Base-by-base conservation (phyloP, 2,329 filamentous ascomycete genomes). In the Colletotrichum caudatum region DNA sequence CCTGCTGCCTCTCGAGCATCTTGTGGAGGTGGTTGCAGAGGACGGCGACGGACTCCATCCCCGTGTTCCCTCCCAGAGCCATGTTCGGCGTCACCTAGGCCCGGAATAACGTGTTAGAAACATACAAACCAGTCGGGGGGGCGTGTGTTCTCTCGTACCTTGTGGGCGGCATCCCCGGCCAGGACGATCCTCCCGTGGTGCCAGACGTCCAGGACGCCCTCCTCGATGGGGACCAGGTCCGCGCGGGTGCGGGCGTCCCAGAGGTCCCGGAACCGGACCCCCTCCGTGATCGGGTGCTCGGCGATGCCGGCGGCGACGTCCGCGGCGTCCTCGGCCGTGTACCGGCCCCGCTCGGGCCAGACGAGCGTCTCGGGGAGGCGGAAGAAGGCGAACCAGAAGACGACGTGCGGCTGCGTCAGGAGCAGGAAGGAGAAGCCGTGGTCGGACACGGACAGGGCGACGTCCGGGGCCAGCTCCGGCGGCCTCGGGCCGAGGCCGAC, bases 301-400 rank as follows among this genome's bases (percentile, higher is more conserved):
- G 56, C 9, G 12, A 59, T 7, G 5, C 5, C 16, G 5, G 9
- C 23, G 9, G 39, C 39, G 9, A 39, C 8, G 2, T 59, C 56
- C 33, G 8, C 33, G 33, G 56, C 56, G 20, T 59, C 80, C 12
- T 79, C 74, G 0, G 78, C 75, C 18, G 77, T 78, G 75, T 79
- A 80, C 20, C 75, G 74, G 1, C 77, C 78, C 7, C 78, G 76
- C 12, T 76, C 75, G 0, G 74, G 61, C 1, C 75, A 76, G 50
- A 56, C 75, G 18, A 37, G 16, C 23, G 33, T 23, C 35, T 64
- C 18, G 29, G 61, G 35, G 39, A 76, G 75, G 64, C 74, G 80
- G 66, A 74, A 72, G 64, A 67, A 76, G 61, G 74, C 74, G 71
- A 76, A 76, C 73, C 72, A 78, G 66, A 72, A 79, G 35, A 23